phyloP scores from a whole-genome alignment of 371 early-diverging fungal species.

The Mortierella sp. region DNA sequence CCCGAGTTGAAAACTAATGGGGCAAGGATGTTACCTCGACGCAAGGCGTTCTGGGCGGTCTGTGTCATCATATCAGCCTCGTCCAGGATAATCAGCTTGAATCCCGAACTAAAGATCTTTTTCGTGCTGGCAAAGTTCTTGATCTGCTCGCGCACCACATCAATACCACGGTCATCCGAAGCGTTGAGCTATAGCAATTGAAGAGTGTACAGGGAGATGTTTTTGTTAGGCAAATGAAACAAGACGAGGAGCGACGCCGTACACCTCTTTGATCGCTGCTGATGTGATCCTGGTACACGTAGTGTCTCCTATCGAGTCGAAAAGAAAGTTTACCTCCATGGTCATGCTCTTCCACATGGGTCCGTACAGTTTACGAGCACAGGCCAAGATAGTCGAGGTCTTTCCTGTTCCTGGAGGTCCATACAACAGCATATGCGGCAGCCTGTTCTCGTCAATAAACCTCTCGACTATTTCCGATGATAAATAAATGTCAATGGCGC shows the following conservation, averaged over 20 bases:
- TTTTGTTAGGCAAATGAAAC: not conserved
- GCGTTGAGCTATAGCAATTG: conserved; percentile 88
- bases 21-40: conserved; percentile 76
- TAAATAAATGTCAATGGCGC: not conserved
- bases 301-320: not conserved
- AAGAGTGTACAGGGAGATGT: not conserved
- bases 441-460: conserved; percentile 88
- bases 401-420: conserved; percentile 99
- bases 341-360: conserved; percentile 86
- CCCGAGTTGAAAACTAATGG: not conserved
- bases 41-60: conserved; percentile 96
- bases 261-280: too few species aligned
- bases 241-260: too few species aligned
- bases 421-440: conserved; percentile 99
- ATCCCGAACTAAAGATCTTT: conserved; percentile 86
- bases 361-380: conserved; percentile 90
- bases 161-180: conserved; percentile 99
- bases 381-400: conserved; percentile 96
- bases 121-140: conserved; percentile 97
- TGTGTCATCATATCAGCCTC: conserved; percentile 99
- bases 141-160: conserved; percentile 98
- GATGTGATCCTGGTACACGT: too few species aligned
- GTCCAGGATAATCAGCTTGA: conserved; percentile 98
- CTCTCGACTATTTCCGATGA: conserved; percentile 70
- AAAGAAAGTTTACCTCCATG: conserved; percentile 74